Base-by-base conservation (phyloP, 495 filamentous ascomycete genomes). In the Penicillium longicatenatum region DNA sequence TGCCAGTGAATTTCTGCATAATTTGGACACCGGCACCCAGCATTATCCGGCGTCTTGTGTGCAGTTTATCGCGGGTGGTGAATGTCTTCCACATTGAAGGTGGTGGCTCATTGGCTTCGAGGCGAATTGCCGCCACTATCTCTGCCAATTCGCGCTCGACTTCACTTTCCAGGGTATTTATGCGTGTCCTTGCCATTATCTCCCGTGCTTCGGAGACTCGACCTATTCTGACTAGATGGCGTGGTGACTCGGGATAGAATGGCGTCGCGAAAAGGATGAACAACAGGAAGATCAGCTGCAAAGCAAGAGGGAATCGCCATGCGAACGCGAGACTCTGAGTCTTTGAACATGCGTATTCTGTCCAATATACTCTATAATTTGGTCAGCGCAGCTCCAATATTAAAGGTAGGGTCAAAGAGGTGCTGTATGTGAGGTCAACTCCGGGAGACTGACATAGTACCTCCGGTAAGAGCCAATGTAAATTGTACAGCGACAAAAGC, bases 231-330 rank as follows among this genome's bases (percentile, higher is more conserved):
- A 73, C 74, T 16, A 83, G 72, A 70, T 80, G 83, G 20, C 80
- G 74, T 14, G 81, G 80, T 6, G 79, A 81, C 55, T 84, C 81
- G 1, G 82, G 81, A 64, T 83, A 81, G 55, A 78, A 81, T 0
- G 59, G 62, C 2, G 62, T 56, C 8, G 54, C 62, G 6, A 44
- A 35, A 5, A 65, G 26, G n/a, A 65, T 58, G 21, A 65, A 55
- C 4, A 65, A 30, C 16, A 62, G 52, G 49, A 66, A 66, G 35
- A 75, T 55, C 2, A 75, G 63, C 44, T 69, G 65, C 16, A 76
- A 71, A 1, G 68, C 70, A 19, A 74, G 66, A 35, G 73, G 73
- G 10, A 74, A 70, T 6, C 70, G 61, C 69, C 70, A 73, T 21
- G 70, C 67, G 60, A 72, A 68, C 21, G 53, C 47, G 19, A 62